Percentiles rank a stretch among this genome's conserved stretches.
phyloP scores from a whole-genome alignment of 129 eudicot species.

The Pseudognaphalium luteoalbum region DNA sequence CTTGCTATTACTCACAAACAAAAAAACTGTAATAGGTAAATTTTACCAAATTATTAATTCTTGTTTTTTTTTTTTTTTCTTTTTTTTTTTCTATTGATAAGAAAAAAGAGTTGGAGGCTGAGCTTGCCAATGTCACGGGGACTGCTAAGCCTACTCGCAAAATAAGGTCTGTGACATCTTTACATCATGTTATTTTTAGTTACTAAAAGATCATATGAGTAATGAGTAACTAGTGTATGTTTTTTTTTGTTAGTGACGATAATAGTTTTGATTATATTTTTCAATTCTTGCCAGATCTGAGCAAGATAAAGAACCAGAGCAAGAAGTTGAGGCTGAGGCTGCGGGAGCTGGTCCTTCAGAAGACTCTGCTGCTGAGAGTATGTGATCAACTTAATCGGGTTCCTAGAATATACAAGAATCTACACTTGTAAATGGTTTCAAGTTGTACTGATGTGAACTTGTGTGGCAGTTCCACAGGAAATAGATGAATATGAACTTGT shows the following conservation, averaged over 20 bases:
- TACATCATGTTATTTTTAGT: neutral
- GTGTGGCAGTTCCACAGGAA: conserved; percentile 82
- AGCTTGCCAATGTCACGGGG: conserved; percentile 84
- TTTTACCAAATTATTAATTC: neutral
- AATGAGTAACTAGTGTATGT: neutral
- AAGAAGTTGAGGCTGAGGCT: conserved; percentile 72
- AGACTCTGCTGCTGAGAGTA: conserved; percentile 81
- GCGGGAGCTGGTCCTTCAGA: conserved; percentile 75
- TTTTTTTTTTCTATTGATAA: conserved; percentile 18
- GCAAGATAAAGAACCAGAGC: conserved; percentile 99
- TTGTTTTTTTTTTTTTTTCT: neutral
- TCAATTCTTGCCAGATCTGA: conserved; percentile 61
- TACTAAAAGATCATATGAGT: neutral
- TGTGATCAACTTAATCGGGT: conserved; percentile 23
- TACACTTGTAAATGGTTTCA: neutral
- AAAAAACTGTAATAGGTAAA: neutral
- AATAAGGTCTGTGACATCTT: conserved; percentile 59
- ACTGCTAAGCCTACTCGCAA: conserved; percentile 87
- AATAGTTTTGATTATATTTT: conserved; percentile 1
- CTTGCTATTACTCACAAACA: neutral
- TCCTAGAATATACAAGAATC: neutral
- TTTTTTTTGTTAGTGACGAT: neutral
- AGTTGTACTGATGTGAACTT: conserved; percentile 23
- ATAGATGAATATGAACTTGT: conserved; percentile 98
- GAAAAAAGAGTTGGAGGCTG: conserved; percentile 99